Base-by-base conservation (phyloP, 306 rosid genomes). In the Pachyrhizus erosus region DNA sequence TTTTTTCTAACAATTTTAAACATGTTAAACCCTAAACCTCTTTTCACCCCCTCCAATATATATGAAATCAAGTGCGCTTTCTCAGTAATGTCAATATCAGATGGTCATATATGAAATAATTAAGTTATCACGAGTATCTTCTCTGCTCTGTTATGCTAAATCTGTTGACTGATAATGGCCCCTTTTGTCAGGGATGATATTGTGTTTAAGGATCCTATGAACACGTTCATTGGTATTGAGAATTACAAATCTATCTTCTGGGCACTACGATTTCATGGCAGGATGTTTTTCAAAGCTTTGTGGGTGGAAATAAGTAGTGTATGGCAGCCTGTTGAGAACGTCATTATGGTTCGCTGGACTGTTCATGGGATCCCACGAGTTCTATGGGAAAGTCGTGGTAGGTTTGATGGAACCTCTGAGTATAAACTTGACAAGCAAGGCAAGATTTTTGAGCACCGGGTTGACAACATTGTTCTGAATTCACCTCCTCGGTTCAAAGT, bases 401-500 rank as follows among this genome's bases (percentile, higher is more conserved):
- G 97, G 77, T 94, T 94, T 81, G 97, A 92, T 82, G 97, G 97
- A 75, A 94, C 94, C 51, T 94, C 97, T 0, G 91, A 75, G 72
- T 94, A 94, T 87, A 94, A 94, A 79, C 91, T 94, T 24, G 98
- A 94, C 88, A 94, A 86, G 83, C 78, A 92, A 83, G 98, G 98
- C 60, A 94, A 94, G 86, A 91, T 94, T 42, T 92, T 52, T 4
- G 94, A 92, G 91, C 98, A 94, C 64, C 87, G 90, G 13, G 89
- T 92, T 33, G 94, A 94, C 80, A 94, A 91, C 79, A 80, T 90
- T 42, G 94, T 88, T 83, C 73, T 73, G 69, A 91, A 87, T 77
- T 85, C 93, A 29, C 93, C 97, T 54, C 89, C 91, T 3, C 90
- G 88, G 89, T 94, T 92, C 76, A 82, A 84, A 66, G 92, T 90